A percentile compares a stretch with the other conserved stretches of the same genome.
These are phyloP conservation scores for Bothriochloa decipiens DNA, from an alignment of 176 grass and related monocot genomes.

Conservation along the genomic window DNA sequence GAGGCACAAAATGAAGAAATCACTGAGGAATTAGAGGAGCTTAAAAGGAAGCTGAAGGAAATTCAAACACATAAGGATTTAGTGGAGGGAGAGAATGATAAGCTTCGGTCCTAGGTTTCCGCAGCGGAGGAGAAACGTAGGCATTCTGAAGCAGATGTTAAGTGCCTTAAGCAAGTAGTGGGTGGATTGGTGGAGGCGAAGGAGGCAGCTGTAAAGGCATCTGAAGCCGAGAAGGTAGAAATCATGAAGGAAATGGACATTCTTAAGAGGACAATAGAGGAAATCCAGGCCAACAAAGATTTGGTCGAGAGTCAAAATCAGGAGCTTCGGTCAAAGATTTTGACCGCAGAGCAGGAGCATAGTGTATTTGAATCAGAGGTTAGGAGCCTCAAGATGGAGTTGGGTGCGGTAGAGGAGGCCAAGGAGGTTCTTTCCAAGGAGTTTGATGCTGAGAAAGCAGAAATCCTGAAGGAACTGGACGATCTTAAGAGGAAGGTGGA, in stretches of 20 bases:
- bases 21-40: not conserved
- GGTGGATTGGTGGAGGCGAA: not conserved
- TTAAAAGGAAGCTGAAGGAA: not conserved
- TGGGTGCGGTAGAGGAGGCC: not conserved
- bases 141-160: not conserved
- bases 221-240: conserved; percentile 14
- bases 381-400: conserved; percentile 1
- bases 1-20: not conserved
- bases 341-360: not conserved
- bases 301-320: not conserved
- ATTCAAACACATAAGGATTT: not conserved
- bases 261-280: not conserved
- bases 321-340: not conserved
- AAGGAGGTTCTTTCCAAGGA: not conserved
- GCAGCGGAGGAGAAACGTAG: not conserved
- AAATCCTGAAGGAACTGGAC: not conserved
- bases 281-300: not conserved
- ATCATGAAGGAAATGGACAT: not conserved
- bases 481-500: not conserved
- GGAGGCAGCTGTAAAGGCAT: not conserved
- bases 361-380: not conserved
- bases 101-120: not conserved
- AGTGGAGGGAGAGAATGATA: not conserved
- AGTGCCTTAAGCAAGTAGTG: not conserved
- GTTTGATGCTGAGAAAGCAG: not conserved